A percentile compares a stretch with the other conserved stretches of the same genome.
Evolutionary conservation across 1,284 basidiomycete species (phyloP).

Genomic region (Inonotus obliquus): DNA sequence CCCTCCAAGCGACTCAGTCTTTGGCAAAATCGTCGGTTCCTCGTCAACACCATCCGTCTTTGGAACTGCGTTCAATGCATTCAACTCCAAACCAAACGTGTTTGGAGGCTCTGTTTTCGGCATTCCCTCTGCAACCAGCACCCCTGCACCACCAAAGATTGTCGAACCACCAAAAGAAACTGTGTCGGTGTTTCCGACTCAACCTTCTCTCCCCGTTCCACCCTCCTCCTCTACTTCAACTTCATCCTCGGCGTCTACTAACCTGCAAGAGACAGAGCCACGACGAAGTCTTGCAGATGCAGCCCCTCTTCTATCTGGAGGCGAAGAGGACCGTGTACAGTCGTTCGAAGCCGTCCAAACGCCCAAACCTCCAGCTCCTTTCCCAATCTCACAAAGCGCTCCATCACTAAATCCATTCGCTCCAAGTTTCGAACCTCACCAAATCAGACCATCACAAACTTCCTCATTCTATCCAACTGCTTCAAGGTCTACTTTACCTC

Average conservation of each 20-base stretch:
- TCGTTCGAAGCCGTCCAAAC: conserved; percentile 11
- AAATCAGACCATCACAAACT: not conserved
- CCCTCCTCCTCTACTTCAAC: not conserved
- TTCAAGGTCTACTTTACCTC: conserved; percentile 5
- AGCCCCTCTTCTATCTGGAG: conserved; percentile 3
- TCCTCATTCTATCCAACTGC: conserved; percentile 1
- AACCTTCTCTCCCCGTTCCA: not conserved
- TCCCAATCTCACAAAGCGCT: conserved; percentile 22
- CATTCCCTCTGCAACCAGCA: not conserved
- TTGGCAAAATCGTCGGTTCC: conserved; percentile 21
- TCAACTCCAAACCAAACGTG: conserved; percentile 19
- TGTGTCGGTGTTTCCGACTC: not conserved
- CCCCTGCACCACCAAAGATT: not conserved
- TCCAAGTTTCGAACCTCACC: conserved; percentile 13
- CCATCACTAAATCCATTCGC: conserved; percentile 25
- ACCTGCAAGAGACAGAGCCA: not conserved
- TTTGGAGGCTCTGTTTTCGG: conserved; percentile 30
- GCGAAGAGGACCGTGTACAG: conserved; percentile 12
- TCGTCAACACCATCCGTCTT: conserved; percentile 12
- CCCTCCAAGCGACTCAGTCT: conserved; percentile 22
- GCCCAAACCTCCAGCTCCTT: conserved; percentile 22
- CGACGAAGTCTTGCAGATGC: conserved; percentile 7
- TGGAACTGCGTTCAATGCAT: not conserved
- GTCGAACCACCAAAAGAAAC: not conserved
- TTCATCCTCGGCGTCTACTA: not conserved